Percentiles rank a stretch among this genome's conserved stretches.
Conservation (phyloP, 228 moss, liverwort and hornwort species). For the Sphagnum magellanicum region DNA sequence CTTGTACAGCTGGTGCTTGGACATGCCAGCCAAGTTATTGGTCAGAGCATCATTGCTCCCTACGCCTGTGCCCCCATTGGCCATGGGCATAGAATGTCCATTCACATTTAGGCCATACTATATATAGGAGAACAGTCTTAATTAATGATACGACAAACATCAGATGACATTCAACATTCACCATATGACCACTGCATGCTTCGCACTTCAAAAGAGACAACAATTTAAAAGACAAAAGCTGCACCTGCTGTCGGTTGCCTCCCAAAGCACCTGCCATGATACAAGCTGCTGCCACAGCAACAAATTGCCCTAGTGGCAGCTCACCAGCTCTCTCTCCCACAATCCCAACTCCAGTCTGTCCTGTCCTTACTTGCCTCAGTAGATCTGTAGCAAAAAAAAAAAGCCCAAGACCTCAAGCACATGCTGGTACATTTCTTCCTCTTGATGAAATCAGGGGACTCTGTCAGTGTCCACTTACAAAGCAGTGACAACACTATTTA, state of each 20-base stretch:
- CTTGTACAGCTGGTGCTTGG: slow-evolving; percentile 94
- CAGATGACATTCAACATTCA: not conserved
- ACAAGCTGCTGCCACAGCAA: slow-evolving; percentile 77
- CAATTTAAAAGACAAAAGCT: not conserved
- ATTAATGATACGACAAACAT: too few species aligned
- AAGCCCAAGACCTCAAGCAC: too few species aligned
- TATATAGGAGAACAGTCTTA: slow-evolving; percentile 4
- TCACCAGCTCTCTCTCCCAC: slow-evolving; percentile 53
- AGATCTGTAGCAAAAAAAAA: slow-evolving; percentile 34
- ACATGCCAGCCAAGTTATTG: slow-evolving; percentile 92
- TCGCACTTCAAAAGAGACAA: not conserved
- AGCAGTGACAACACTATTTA: too few species aligned
- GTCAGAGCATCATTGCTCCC: slow-evolving; percentile 67
- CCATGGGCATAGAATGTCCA: slow-evolving; percentile 50
- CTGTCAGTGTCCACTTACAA: too few species aligned
- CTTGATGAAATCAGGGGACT: too few species aligned
- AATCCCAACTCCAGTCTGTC: slow-evolving; percentile 38
- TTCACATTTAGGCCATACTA: slow-evolving; percentile 49
- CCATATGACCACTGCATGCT: slow-evolving; percentile 1
- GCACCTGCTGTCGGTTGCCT: slow-evolving; percentile 63
- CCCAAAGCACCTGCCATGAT: slow-evolving; percentile 77
- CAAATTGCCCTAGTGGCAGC: slow-evolving; percentile 78
- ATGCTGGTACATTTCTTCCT: too few species aligned
- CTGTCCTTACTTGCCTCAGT: slow-evolving; percentile 62
- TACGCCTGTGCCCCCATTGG: slow-evolving; percentile 55